Conservation (phyloP, 1,284 basidiomycete species). For the Prillingera fragicola region DNA sequence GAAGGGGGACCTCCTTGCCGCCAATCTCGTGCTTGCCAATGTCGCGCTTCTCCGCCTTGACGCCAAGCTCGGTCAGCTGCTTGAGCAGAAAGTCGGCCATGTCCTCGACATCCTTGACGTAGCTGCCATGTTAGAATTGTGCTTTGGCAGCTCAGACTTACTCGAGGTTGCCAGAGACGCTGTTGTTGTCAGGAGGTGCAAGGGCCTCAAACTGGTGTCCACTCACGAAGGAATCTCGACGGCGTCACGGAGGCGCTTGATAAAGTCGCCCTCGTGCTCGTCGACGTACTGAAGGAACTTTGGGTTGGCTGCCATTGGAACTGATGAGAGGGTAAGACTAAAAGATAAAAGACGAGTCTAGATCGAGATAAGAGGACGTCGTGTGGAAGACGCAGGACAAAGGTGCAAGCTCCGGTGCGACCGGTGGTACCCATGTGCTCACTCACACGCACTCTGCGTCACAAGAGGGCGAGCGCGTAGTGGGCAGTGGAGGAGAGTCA, state of each 20-base stretch:
- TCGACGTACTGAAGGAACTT: slow-evolving; percentile 50
- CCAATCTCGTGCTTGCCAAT: slow-evolving; percentile 80
- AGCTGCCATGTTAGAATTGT: slow-evolving; percentile 48
- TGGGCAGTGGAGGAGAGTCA: background rate
- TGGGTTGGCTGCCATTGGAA: slow-evolving; percentile 49
- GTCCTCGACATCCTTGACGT: slow-evolving; percentile 66
- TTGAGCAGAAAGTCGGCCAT: slow-evolving; percentile 76
- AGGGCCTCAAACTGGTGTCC: too few species aligned
- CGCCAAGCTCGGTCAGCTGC: slow-evolving; percentile 68
- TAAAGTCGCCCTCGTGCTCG: slow-evolving; percentile 28
- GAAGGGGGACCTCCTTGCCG: slow-evolving; percentile 66
- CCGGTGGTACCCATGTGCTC: background rate
- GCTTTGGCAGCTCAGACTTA: slow-evolving; percentile 15
- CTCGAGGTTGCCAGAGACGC: slow-evolving; percentile 49
- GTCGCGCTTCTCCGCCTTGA: slow-evolving; percentile 64
- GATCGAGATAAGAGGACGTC: background rate
- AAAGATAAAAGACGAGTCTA: background rate
- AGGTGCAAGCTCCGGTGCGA: too few species aligned
- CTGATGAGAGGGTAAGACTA: slow-evolving; percentile 1
- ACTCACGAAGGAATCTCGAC: slow-evolving; percentile 69
- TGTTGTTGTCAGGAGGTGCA: slow-evolving; percentile 12
- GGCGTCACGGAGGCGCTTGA: slow-evolving; percentile 29
- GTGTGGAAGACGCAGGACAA: too few species aligned
- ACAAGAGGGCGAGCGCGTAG: too few species aligned
- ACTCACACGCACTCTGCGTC: background rate